These are phyloP conservation scores for Ophiognomonia clavigignenti-juglandacearum DNA, from an alignment of 2,329 filamentous ascomycete species.

Conservation along the genomic window DNA sequence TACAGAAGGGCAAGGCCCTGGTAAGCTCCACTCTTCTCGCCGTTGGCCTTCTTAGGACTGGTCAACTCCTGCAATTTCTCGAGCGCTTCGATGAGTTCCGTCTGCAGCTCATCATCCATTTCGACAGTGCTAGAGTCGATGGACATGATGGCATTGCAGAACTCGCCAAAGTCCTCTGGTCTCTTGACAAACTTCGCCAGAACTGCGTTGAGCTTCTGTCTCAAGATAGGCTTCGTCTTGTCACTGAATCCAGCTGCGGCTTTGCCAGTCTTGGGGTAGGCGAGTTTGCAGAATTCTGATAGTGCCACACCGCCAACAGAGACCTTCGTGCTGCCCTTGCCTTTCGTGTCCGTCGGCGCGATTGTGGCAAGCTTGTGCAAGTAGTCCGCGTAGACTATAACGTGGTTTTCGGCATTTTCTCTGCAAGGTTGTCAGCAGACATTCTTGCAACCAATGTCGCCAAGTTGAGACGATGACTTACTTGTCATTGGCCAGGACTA, in stretches of 20 bases:
- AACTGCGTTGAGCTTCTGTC: slow-evolving; percentile 52
- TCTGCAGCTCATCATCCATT: slow-evolving; percentile 51
- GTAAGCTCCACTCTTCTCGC: slow-evolving; percentile 35
- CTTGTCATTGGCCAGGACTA: slow-evolving; percentile 27
- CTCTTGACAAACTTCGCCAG: slow-evolving; percentile 54
- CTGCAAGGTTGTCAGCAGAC: neutral
- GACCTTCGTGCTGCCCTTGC: slow-evolving; percentile 25
- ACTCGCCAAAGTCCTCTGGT: slow-evolving; percentile 45
- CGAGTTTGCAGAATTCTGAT: slow-evolving; percentile 49
- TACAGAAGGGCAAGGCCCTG: slow-evolving; percentile 77
- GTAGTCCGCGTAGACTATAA: slow-evolving; percentile 50
- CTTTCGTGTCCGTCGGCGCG: slow-evolving; percentile 22
- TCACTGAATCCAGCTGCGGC: slow-evolving; percentile 41
- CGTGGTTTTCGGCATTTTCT: slow-evolving; percentile 26
- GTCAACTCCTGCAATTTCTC: slow-evolving; percentile 49
- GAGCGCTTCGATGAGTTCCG: slow-evolving; percentile 47
- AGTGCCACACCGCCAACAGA: slow-evolving; percentile 39
- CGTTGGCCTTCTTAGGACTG: slow-evolving; percentile 31
- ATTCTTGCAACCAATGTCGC: neutral
- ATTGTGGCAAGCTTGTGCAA: slow-evolving; percentile 47
- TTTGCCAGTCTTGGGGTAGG: slow-evolving; percentile 45
- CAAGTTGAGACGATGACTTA: slow-evolving; percentile 19
- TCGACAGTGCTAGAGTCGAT: slow-evolving; percentile 44
- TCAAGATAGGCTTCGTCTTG: slow-evolving; percentile 49
- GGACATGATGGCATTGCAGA: slow-evolving; percentile 50